These are phyloP conservation scores for Pneumocystis murina DNA, from an alignment of 1,139 yeast genomes.

Conservation along the genomic window DNA sequence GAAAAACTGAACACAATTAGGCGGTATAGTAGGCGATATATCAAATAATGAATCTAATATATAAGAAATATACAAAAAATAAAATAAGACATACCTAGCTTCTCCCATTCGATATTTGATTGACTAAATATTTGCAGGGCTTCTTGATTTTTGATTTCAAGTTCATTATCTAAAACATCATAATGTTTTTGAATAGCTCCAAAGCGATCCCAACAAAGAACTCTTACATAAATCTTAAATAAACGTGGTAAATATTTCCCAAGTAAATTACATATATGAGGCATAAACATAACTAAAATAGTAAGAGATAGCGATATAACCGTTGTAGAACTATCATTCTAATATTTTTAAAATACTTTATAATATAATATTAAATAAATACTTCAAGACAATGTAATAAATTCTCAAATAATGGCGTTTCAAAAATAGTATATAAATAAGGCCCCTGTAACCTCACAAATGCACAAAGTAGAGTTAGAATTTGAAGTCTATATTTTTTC, in stretches of 20 bases:
- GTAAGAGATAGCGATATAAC: slow-evolving; percentile 32
- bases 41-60: slow-evolving; percentile 11
- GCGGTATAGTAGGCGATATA: slow-evolving; percentile 9
- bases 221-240: slow-evolving; percentile 34
- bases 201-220: slow-evolving; percentile 28
- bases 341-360: background rate
- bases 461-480: slow-evolving; percentile 1
- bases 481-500: slow-evolving; percentile 5
- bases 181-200: slow-evolving; percentile 1
- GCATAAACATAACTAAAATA: slow-evolving; percentile 39
- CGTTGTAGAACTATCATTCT: slow-evolving; percentile 33
- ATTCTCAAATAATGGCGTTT: slow-evolving; percentile 6
- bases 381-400: background rate
- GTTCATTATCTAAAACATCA: background rate
- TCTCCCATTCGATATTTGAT: slow-evolving; percentile 1
- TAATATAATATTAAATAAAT: background rate
- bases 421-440: slow-evolving; percentile 3
- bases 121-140: background rate
- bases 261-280: slow-evolving; percentile 33
- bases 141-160: background rate
- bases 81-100: slow-evolving; percentile 2
- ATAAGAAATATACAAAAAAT: background rate
- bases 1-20: slow-evolving; percentile 22
- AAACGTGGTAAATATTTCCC: slow-evolving; percentile 30
- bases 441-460: slow-evolving; percentile 6